Conservation (phyloP, 2,329 filamentous ascomycete species). For the Periglandula ipomoeae region DNA sequence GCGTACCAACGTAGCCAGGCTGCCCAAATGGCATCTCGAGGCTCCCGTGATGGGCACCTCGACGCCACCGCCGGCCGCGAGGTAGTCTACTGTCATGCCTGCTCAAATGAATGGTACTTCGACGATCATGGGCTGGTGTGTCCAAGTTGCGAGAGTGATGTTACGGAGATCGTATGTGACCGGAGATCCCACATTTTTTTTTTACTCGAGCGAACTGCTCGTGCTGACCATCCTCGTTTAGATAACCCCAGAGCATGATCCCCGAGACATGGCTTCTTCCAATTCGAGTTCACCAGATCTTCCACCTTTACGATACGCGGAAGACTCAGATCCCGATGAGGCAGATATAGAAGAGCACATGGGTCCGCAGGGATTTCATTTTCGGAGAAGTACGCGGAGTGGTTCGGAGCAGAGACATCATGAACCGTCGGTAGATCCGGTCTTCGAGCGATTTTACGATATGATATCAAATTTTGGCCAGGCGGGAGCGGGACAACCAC, state of each 20-base stretch:
- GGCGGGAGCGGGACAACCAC: not conserved
- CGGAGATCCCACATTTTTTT: too few species aligned
- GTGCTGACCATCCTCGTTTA: constrained; percentile 21
- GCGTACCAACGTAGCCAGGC: constrained; percentile 39
- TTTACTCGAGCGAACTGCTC: constrained; percentile 1
- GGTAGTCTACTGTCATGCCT: constrained; percentile 79
- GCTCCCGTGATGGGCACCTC: constrained; percentile 28
- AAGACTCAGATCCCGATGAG: constrained; percentile 49
- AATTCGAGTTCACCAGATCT: constrained; percentile 21
- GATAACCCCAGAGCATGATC: constrained; percentile 52
- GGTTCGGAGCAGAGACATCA: constrained; percentile 18
- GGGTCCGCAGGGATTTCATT: constrained; percentile 32
- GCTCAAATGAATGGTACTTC: constrained; percentile 71
- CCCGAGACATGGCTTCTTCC: constrained; percentile 34
- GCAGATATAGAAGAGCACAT: constrained; percentile 47
- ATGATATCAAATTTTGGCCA: constrained; percentile 31
- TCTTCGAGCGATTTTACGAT: constrained; percentile 33
- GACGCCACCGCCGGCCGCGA: constrained; percentile 48
- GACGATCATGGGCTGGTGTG: constrained; percentile 62
- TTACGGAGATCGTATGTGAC: constrained; percentile 72
- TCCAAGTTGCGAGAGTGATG: constrained; percentile 67
- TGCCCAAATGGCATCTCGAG: constrained; percentile 28
- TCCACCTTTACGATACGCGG: constrained; percentile 19
- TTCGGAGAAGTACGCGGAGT: constrained; percentile 25
- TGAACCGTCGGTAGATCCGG: constrained; percentile 25